A percentile compares a stretch with the other conserved stretches of the same genome.
Conservation (phyloP, 1,284 basidiomycete species). For the Ganoderma meredithae region DNA sequence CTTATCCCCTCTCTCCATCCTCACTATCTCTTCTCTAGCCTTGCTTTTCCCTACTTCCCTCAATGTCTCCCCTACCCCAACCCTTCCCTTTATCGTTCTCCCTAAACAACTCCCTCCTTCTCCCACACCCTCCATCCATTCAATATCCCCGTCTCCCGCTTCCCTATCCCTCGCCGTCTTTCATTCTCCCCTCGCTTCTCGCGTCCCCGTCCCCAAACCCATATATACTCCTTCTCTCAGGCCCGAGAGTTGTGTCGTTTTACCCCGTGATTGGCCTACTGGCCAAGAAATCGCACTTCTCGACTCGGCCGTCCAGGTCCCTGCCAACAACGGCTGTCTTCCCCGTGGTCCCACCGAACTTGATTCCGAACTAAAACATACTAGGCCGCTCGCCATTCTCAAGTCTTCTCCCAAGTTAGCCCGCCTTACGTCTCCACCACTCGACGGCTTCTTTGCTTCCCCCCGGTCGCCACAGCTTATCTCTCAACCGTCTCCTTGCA, state of each 20-base stretch:
- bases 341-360: not conserved
- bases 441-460: not conserved
- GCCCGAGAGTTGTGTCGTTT: constrained; percentile 27
- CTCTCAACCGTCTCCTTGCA: not conserved
- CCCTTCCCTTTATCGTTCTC: constrained; percentile 20
- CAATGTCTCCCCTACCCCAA: constrained; percentile 24
- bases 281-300: not conserved
- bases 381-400: constrained; percentile 27
- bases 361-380: constrained; percentile 16
- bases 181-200: constrained; percentile 20
- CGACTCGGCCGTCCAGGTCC: constrained; percentile 18
- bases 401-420: constrained; percentile 1
- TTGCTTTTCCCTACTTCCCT: constrained; percentile 34
- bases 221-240: constrained; percentile 24
- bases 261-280: constrained; percentile 22
- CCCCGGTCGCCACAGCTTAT: not conserved
- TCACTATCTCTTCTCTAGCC: constrained; percentile 17
- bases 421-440: not conserved
- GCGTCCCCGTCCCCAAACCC: constrained; percentile 29
- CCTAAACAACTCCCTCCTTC: constrained; percentile 23
- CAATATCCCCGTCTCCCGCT: constrained; percentile 23
- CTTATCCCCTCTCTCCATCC: not conserved
- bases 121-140: constrained; percentile 21
- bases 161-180: constrained; percentile 30
- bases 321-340: constrained; percentile 25